Base-by-base conservation (phyloP, 2,329 filamentous ascomycete genomes). In the Monilinia aucupariae region DNA sequence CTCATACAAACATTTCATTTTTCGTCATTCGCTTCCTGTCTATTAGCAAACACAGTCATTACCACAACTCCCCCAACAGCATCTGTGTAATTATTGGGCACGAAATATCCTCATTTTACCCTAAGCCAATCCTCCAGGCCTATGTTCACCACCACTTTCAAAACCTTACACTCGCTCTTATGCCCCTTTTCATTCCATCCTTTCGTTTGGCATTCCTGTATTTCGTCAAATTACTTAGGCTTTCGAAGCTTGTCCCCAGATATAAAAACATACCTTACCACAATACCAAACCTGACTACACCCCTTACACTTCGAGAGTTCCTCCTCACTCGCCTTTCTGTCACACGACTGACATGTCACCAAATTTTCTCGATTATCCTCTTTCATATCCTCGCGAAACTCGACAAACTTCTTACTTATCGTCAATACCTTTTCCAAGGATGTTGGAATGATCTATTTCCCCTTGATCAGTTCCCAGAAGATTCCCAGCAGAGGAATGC, bases 271-370 rank as follows among this genome's bases (percentile, higher is more conserved):
- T 64, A 71, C 71, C 67, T 71, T 73, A 13, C 67, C 66, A 63
- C 71, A 73, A 67, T 73, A 73, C 70, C 70, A 71, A 34, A 69
- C 69, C 25, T 60, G 54, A 45, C 62, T 65, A 62, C 71, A 73
- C 0, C 71, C 71, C 65, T 66, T 68, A 66, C 70, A 73, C 41
- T 63, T 67, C 13, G 61, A 63, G 52, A 73, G 64, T 9, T 63
- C 63, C 13, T 62, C 64, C 9, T 58, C 54, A 9, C 50, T 55
- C 12, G 61, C 65, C 8, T 25, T 54, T 34, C 64, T 65, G 20
- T 64, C 64, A 65, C 71, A 72, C 5, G 65, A 68, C 30, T 69
- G 67, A 64, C 71, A 72, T 27, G 17, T 58, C n/a, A 43, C 49
- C 15, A 39, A 12, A 27, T 37, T 39, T 32, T 58, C 37, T 59